Evolutionary conservation across 2,329 filamentous ascomycete genomes (phyloP).

Genomic region (Fusarium marasasianum): DNA sequence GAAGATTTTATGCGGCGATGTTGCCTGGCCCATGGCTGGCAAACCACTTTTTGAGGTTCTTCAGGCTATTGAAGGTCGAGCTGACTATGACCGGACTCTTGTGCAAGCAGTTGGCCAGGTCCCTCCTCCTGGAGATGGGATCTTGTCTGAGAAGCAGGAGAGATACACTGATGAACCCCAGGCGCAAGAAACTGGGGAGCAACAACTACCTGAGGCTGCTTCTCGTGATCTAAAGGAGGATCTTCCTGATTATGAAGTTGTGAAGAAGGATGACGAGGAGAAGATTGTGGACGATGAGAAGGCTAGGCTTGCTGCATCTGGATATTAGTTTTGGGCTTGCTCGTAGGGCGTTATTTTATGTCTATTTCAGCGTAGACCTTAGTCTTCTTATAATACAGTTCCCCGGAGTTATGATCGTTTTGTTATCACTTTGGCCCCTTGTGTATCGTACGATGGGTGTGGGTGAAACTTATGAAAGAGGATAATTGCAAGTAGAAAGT

Average conservation of each 20-base stretch:
- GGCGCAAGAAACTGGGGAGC: neutral
- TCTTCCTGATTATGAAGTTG: conserved; percentile 25
- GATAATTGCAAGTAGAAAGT: too few species aligned
- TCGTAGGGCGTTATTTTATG: too few species aligned
- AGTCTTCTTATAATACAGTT: too few species aligned
- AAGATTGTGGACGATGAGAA: conserved; percentile 41
- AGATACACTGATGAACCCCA: conserved; percentile 23
- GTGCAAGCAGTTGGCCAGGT: conserved; percentile 42
- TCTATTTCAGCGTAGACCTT: too few species aligned
- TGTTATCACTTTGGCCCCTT: too few species aligned
- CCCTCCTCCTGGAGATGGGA: conserved; percentile 31
- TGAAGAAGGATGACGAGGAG: conserved; percentile 11
- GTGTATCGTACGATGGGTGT: too few species aligned
- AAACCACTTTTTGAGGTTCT: conserved; percentile 53
- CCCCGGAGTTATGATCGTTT: too few species aligned
- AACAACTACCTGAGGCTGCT: neutral
- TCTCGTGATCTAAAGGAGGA: conserved; percentile 29
- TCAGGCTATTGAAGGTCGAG: conserved; percentile 49
- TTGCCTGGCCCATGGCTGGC: conserved; percentile 53
- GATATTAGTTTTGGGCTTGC: conserved; percentile 13
- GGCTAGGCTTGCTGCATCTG: conserved; percentile 39
- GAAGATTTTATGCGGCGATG: conserved; percentile 49
- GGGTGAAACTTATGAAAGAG: too few species aligned
- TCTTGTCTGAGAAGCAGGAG: conserved; percentile 46
- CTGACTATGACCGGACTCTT: conserved; percentile 38